Base-by-base conservation (phyloP, 2,329 filamentous ascomycete genomes). In the Allantophomopsis lycopodina region DNA sequence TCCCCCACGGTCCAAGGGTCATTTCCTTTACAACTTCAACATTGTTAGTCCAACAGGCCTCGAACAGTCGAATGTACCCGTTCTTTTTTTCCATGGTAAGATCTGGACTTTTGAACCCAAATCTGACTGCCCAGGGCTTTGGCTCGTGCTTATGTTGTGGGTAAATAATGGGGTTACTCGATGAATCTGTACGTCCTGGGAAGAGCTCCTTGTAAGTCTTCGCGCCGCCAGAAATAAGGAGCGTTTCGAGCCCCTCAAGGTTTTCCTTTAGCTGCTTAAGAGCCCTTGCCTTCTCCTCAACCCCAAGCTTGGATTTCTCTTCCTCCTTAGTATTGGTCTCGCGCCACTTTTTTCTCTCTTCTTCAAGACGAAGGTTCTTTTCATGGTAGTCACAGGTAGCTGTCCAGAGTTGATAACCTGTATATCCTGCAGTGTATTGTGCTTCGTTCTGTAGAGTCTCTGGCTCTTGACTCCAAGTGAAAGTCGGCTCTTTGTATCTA, bases 41-140 rank as follows among this genome's bases (percentile, higher is more conserved):
- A 47, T 91, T 73, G n/a, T 79, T 80, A 4, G 50, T 50, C 82
- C 82, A 91, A 4, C 75, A 75, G 30, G 83, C 83, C 51, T 89
- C 76, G 54, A 83, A 83, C 62, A 89, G 57, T 45, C 71, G 60
- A 5, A 81, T 45, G 45, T 87, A 89, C 0, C 69, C 77, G 28
- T 65, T 60, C 18, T 64, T 65, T 37, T 66, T 69, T 32, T 60
- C 61, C 2, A 71, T 68, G 0, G 69, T 80, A 10, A 70, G 45
- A 60, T 72, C 47, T 10, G 53, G 50, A 5, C 48, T 35, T 20
- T 18, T 14, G 38, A 55, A 51, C 11, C 10, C 40, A 7, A 53
- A 41, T 2, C 35, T 37, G 1, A 49, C 49, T 15, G 45, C 15
- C n/a, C 49, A 54, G 7, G 47, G 36, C 10, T 34, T 28, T 14